Base-by-base conservation (phyloP, 148 eudicot genomes). In the Nepenthes gracilis region DNA sequence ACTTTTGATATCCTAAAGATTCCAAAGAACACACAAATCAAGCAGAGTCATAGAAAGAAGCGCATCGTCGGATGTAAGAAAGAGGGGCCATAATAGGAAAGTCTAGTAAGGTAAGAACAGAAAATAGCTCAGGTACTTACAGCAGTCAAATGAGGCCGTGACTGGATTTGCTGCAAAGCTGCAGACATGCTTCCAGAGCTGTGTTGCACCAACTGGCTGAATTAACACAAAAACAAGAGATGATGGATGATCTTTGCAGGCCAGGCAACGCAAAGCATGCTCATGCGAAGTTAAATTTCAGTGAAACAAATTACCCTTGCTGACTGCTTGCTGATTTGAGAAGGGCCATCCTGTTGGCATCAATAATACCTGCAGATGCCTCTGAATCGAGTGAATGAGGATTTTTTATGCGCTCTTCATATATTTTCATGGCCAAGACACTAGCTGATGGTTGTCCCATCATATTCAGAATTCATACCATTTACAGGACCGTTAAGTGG, bases 111-210 rank as follows among this genome's bases (percentile, higher is more conserved):
- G 23, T 4, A 34, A 15, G 35, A 52, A n/a, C 45, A 14, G 1
- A 10, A 55, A 37, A 52, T 52, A 15, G 53, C 60, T 43, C 34
- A 47, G 45, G 67, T 67, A 70, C 64, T 75, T 77, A 93, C 99
- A 57, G 77, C 64, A 14, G 77, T 59, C 80, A 93, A 55, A 69
- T 84, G 95, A 58, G 90, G 78, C 7, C 96, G 80, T 15, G 90
- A 81, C 70, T 87, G 97, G 57, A 93, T 88, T 77, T 86, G 99
- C 81, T 86, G 99, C 81, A 93, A 81, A 62, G 91, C 84, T 7
- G 85, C 78, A 57, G 96, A 81, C 92, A 88, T 80, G 75, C 74
- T 64, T 65, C 91, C 95, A 47, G 99, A 78, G 72, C 78, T 86
- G 14, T 87, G 86, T 74, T 86, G 99, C 37, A 77, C 77, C 76